Evolutionary conservation across 306 rosid species (phyloP), one percentile per base, ranked within the genome.

Genomic region (Mucuna pruriens): DNA sequence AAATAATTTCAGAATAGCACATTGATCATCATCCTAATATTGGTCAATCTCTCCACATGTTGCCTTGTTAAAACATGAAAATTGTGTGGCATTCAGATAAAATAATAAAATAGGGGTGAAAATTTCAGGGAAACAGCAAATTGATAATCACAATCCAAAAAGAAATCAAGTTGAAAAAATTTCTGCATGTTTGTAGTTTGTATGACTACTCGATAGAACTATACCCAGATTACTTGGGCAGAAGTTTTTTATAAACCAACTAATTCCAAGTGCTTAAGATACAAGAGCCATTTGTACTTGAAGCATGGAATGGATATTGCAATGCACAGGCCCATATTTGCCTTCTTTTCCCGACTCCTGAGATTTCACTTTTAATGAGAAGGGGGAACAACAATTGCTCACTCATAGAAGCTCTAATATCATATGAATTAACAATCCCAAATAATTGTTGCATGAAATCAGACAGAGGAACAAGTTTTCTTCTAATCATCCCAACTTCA

Each of bases 1-100:
- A 84, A 72, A 31, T 54, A 74, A 71, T 77, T 80, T 66, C 79
- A 75, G 69, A 74, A 60, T 38, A 63, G 38, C 71, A 77, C 51
- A 74, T 34, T 81, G 7, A 17, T 74, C 70, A 68, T 54, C 38
- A 67, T 77, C 60, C 71, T 49, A 39, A 29, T 36, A 57, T 36
- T 54, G 45, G 22, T 49, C 22, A 51, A 44, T 75, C 29, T 38
- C 57, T 42, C 33, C 49, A n/a, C 67, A 55, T 19, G 29, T 31
- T 42, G 45, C 62, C 63, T 11, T 40, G 51, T 34, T 62, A 45
- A 71, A 71, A 51, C 75, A 71, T 6, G 33, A 79, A 83, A 63
- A 11, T 52, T 54, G 15, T 11, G 75, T 70, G 31, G 48, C 42
- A 20, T 4, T 16, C 23, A 34, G 6, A 20, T 54, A 44, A 63